These are phyloP conservation scores for Cryptosporidium andersoni DNA, from an alignment of 169 alveolate genomes.

Conservation along the genomic window DNA sequence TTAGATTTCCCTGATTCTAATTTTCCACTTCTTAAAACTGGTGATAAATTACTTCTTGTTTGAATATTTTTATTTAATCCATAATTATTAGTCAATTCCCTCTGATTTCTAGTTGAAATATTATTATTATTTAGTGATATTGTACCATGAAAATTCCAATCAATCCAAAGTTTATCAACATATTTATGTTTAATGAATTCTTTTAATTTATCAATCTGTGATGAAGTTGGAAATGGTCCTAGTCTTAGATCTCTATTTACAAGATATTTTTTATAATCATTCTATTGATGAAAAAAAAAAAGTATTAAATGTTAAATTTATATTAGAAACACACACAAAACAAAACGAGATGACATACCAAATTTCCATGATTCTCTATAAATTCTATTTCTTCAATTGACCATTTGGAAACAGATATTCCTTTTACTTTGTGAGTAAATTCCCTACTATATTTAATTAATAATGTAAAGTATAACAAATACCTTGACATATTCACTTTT, in stretches of 20 bases:
- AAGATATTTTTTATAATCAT: conserved; percentile 8
- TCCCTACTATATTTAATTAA: conserved; percentile 70
- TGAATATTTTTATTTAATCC: too few relatives aligned
- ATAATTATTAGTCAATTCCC: neutral
- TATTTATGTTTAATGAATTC: conserved; percentile 49
- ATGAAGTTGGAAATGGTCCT: conserved; percentile 13
- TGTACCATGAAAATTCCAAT: neutral
- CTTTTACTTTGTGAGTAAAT: conserved; percentile 78
- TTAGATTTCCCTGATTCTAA: too few relatives aligned
- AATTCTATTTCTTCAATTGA: conserved; percentile 75
- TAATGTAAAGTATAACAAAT: neutral
- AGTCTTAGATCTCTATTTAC: neutral
- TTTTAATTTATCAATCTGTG: neutral
- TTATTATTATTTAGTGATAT: neutral
- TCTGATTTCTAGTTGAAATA: neutral
- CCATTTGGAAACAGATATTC: conserved; percentile 78
- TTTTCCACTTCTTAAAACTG: too few relatives aligned
- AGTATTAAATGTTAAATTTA: neutral
- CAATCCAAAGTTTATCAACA: conserved; percentile 24
- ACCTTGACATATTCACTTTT: neutral
- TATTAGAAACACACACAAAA: neutral
- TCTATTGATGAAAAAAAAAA: conserved; percentile 15
- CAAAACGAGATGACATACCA: conserved; percentile 1
- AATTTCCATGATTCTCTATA: conserved; percentile 75
- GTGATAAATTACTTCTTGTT: too few relatives aligned